Evolutionary conservation across 176 grass and related monocot genomes (phyloP), one percentile per base, ranked within the genome.

Genomic region (Puya raimondii): DNA sequence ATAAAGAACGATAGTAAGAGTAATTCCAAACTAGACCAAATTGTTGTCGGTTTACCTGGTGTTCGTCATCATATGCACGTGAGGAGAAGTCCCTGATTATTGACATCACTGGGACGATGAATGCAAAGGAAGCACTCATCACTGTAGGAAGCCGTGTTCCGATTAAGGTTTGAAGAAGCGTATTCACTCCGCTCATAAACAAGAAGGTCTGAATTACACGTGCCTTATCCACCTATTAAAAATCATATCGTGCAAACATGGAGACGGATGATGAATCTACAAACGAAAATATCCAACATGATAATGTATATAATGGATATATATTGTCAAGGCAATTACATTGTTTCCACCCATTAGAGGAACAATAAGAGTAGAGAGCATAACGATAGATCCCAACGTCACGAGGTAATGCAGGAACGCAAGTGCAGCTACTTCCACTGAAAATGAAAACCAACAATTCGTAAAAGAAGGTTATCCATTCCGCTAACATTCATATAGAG

Each of bases 131-230:
- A 23, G 85, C 77, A 76, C 77, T 90, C 95, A 99, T 99, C 66
- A 99, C 57, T 70, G 90, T 94, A 13, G 95, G 95, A 54, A 99
- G 87, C 1, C 95, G 85, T 10, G 85, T 86, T 76, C 95, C 95
- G 47, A 91, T 12, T 64, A 99, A 71, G 53, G 95, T 99, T 82
- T 99, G 95, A 20, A 94, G 69, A 65, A 99, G 78, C 18, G 95
- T 99, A 80, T 99, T 99, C 47, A 99, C 86, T n/a, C 90, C 95
- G 25, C 95, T 85, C 90, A 86, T 91, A 79, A 99, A 99, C 20
- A 99, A 71, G 64, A 99, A 78, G 0, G 95, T 84, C 26, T 99
- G 87, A 83, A 99, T 99, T 50, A 94, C 79, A 2, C 90, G 87
- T 64, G 95, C 95, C 73, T 99, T 99, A 68, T 99, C 95, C 33